Base-by-base conservation (phyloP, 768 basidiomycete species). In the Xerocomellus amylosporus region DNA sequence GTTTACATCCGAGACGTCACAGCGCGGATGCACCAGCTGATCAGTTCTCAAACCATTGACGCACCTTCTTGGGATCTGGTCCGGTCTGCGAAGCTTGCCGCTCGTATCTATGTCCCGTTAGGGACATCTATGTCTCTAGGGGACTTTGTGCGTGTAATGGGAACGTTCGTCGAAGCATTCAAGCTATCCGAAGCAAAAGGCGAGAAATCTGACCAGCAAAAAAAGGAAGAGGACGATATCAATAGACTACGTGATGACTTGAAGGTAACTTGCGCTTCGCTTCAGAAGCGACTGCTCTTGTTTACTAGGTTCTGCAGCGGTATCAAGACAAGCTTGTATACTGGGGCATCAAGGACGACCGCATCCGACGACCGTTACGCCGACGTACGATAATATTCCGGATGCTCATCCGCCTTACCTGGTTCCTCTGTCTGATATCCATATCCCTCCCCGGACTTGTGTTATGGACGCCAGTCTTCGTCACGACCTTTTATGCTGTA, bases 111-210 rank as follows among this genome's bases (percentile, higher is more conserved):
- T 62, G 90, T 84, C 6, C 93, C 93, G 3, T 74, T 94, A n/a
- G 93, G 93, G 39, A 94, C 93, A 14, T 76, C 73, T 13, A 91
- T 95, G 88, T 82, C 79, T 51, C 76, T 95, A 15, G 92, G 93
- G 12, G 88, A 95, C 67, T 83, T 90, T 65, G 87, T 94, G 26
- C 81, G 91, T 20, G 77, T 91, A 8, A 85, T 81, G 38, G 79
- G 86, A 63, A 75, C 79, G 40, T 95, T 94, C 66, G 76, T 90
- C 15, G 89, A 92, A 58, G 83, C 78, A 2, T 90, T 95, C 69
- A 88, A 87, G 56, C 61, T 70, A 51, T 66, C 74, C 12, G 68
- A 73, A 43, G 49, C 61, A 30, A 60, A 54, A 49, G 63, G 61
- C 48, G 60, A 67, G 33, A 69, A 69, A 46, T 50, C 50, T 5